Percentiles rank a stretch among this genome's conserved stretches.
Conservation (phyloP, 352 stramenopile species). For the Phytophthora foliorum region DNA sequence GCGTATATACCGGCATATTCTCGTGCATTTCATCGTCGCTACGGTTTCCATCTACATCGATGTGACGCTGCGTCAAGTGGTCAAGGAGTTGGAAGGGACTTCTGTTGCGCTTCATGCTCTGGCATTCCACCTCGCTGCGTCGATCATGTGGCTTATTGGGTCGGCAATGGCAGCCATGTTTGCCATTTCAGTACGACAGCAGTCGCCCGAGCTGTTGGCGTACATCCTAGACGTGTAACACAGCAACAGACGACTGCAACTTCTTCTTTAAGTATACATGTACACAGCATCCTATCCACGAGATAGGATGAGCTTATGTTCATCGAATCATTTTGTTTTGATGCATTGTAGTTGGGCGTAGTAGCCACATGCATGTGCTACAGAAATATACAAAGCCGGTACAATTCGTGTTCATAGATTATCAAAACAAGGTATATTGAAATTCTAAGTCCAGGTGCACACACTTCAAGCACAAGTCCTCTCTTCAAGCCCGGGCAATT, state of each 20-base stretch:
- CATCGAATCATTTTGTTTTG: slow-evolving; percentile 1
- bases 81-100: slow-evolving; percentile 30
- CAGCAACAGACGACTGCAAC: background rate
- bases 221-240: slow-evolving; percentile 57
- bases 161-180: slow-evolving; percentile 44
- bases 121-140: slow-evolving; percentile 56
- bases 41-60: slow-evolving; percentile 56
- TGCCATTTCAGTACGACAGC: slow-evolving; percentile 51
- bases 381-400: no score
- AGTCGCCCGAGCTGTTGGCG: slow-evolving; percentile 52
- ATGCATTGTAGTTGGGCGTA: background rate
- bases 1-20: slow-evolving; percentile 54
- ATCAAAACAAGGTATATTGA: slow-evolving; percentile 11
- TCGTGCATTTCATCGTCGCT: slow-evolving; percentile 51
- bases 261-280: slow-evolving; percentile 3
- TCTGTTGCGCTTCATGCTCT: slow-evolving; percentile 38
- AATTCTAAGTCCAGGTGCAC: slow-evolving; percentile 12
- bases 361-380: no score
- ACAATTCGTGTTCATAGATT: background rate
- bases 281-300: slow-evolving; percentile 1
- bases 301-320: background rate
- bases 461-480: slow-evolving; percentile 1
- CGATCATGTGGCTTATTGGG: slow-evolving; percentile 57
- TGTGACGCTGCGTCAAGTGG: slow-evolving; percentile 21
- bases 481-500: slow-evolving; percentile 21